phyloP scores from a whole-genome alignment of 345 rosid species.

The Gossypium turneri region DNA sequence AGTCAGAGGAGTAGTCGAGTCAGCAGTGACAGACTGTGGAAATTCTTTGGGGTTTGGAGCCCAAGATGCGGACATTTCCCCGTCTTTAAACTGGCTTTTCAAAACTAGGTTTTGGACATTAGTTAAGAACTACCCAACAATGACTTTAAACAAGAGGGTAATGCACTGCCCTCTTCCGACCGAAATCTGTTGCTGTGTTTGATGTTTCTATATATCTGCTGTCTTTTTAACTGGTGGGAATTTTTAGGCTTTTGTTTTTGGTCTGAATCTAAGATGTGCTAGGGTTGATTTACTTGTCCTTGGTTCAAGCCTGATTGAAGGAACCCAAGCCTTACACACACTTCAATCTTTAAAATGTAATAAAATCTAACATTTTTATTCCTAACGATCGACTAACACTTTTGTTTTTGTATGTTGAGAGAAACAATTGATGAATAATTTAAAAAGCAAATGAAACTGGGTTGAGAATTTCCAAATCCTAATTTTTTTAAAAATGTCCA shows the following conservation, averaged over 20 bases:
- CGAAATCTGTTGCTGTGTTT: background rate
- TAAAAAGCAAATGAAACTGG: no score
- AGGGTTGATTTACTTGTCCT: no score
- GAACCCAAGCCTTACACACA: no score
- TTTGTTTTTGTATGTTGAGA: no score
- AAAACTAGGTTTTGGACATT: background rate
- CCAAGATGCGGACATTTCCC: slow-evolving; percentile 15
- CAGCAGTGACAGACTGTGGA: background rate
- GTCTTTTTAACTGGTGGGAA: background rate
- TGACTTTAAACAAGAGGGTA: background rate
- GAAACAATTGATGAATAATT: no score
- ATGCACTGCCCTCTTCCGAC: slow-evolving; percentile 18
- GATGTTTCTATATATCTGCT: background rate
- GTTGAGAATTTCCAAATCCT: no score
- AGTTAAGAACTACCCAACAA: background rate
- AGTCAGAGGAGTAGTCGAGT: background rate
- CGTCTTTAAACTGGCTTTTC: background rate
- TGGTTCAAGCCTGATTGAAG: no score
- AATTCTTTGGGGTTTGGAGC: slow-evolving; percentile 17
- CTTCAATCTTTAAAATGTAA: no score
- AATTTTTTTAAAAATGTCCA: no score
- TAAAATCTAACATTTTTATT: no score
- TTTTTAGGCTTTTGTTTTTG: background rate
- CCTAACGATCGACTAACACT: no score
- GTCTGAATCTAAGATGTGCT: background rate